phyloP scores from a whole-genome alignment of 2,329 filamentous ascomycete species.

The Monilinia fructicola region DNA sequence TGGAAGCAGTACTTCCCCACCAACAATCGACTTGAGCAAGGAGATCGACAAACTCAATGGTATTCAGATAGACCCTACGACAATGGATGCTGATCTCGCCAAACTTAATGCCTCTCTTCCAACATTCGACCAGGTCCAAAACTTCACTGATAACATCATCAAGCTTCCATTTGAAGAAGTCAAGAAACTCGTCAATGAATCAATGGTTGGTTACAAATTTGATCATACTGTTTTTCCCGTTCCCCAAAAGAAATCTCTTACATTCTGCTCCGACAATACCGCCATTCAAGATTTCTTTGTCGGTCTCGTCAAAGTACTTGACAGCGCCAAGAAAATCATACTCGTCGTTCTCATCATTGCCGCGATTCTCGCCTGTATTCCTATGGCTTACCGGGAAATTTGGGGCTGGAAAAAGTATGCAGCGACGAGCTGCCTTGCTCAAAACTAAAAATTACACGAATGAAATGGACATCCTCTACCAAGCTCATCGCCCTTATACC shows the following conservation, averaged over 20 bases:
- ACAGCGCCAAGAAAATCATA: constrained; percentile 70
- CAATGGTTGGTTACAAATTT: constrained; percentile 73
- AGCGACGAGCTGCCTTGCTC: constrained; percentile 67
- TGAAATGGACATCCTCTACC: constrained; percentile 84
- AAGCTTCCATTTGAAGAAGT: constrained; percentile 78
- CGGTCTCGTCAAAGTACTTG: constrained; percentile 64
- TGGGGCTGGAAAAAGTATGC: constrained; percentile 72
- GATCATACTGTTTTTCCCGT: constrained; percentile 77
- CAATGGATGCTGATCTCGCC: constrained; percentile 66
- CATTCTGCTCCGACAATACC: constrained; percentile 85
- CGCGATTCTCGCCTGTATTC: constrained; percentile 70
- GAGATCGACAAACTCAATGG: constrained; percentile 66
- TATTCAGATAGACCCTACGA: constrained; percentile 65
- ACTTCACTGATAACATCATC: constrained; percentile 74
- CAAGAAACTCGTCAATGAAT: constrained; percentile 68
- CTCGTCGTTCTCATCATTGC: constrained; percentile 70
- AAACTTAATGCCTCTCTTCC: constrained; percentile 78
- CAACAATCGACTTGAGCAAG: constrained; percentile 62
- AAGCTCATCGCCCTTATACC: constrained; percentile 78
- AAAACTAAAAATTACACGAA: constrained; percentile 63
- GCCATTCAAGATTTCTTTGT: constrained; percentile 83
- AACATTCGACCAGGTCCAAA: constrained; percentile 78
- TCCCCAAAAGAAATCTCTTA: constrained; percentile 76
- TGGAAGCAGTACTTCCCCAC: constrained; percentile 44
- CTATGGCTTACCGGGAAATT: constrained; percentile 80